Percentiles rank a stretch among this genome's conserved stretches.
Conservation (phyloP, 2,329 filamentous ascomycete species). For the Hypoxylon sp. region DNA sequence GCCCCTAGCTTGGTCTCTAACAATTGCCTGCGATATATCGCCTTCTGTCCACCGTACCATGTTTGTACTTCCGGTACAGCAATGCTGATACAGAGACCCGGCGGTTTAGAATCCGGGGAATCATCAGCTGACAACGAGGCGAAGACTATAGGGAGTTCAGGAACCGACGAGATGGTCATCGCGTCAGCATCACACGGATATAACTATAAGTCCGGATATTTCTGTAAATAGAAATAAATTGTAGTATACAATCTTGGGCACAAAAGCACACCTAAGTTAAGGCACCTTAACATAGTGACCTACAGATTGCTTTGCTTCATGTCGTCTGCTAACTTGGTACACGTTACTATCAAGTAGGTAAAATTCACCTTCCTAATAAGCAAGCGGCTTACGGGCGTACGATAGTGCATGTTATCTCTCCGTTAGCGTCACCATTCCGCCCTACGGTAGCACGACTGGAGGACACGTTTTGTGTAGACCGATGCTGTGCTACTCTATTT, state of each 20-base stretch:
- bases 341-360: too few species aligned
- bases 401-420: background rate
- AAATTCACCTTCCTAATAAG: background rate
- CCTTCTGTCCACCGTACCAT: background rate
- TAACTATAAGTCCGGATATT: slow-evolving; percentile 12
- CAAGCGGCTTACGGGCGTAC: background rate
- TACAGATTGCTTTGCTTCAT: background rate
- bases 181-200: slow-evolving; percentile 7
- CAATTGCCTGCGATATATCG: background rate
- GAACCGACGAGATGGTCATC: background rate
- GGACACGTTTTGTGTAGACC: background rate
- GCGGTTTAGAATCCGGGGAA: slow-evolving; percentile 4
- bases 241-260: background rate
- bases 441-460: background rate
- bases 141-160: background rate
- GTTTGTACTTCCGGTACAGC: background rate
- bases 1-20: background rate
- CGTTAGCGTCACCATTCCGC: background rate
- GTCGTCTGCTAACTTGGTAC: background rate
- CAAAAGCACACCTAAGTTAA: background rate
- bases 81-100: background rate
- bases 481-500: background rate
- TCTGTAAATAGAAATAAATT: slow-evolving; percentile 14
- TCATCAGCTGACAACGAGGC: slow-evolving; percentile 6
- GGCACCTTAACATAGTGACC: background rate